A percentile compares a stretch with the other conserved stretches of the same genome.
These are phyloP conservation scores for Xylaria sp. DNA, from an alignment of 2,329 filamentous ascomycete species.

Conservation along the genomic window DNA sequence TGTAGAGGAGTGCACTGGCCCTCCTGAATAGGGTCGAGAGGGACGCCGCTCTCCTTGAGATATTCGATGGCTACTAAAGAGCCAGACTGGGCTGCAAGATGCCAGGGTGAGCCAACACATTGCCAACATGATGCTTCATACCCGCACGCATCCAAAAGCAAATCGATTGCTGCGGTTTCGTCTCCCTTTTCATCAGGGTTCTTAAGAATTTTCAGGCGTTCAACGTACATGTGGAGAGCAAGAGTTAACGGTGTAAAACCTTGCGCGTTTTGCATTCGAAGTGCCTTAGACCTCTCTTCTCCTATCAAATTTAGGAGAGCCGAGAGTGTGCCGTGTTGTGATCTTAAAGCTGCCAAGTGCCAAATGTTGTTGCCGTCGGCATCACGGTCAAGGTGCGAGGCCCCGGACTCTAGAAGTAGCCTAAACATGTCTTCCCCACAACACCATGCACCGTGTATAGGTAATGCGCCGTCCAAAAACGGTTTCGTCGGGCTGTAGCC, in stretches of 20 bases:
- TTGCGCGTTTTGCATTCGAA: slow-evolving; percentile 1
- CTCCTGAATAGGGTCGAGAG: not conserved
- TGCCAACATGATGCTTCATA: slow-evolving; percentile 3
- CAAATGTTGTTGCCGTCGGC: slow-evolving; percentile 4
- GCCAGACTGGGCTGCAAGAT: slow-evolving; percentile 11
- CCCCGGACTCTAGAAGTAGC: slow-evolving; percentile 2
- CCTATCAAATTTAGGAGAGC: not conserved
- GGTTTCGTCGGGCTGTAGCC: not conserved
- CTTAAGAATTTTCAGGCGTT: no score
- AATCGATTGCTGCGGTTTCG: not conserved
- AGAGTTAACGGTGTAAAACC: slow-evolving; percentile 15
- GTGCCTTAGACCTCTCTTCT: not conserved
- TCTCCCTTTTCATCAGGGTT: no score
- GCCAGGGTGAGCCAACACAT: slow-evolving; percentile 1
- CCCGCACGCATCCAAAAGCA: not conserved
- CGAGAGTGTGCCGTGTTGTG: not conserved
- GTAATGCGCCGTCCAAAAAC: not conserved
- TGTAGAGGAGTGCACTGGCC: slow-evolving; percentile 2
- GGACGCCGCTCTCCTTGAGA: not conserved
- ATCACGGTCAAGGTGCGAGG: slow-evolving; percentile 1
- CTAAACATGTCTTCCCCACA: not conserved
- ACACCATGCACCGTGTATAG: not conserved
- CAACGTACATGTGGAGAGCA: not conserved
- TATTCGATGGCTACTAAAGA: not conserved
- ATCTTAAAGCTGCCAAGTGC: not conserved